These are phyloP conservation scores for Acacia melanoxylon DNA, from an alignment of 306 rosid species.

Conservation along the genomic window DNA sequence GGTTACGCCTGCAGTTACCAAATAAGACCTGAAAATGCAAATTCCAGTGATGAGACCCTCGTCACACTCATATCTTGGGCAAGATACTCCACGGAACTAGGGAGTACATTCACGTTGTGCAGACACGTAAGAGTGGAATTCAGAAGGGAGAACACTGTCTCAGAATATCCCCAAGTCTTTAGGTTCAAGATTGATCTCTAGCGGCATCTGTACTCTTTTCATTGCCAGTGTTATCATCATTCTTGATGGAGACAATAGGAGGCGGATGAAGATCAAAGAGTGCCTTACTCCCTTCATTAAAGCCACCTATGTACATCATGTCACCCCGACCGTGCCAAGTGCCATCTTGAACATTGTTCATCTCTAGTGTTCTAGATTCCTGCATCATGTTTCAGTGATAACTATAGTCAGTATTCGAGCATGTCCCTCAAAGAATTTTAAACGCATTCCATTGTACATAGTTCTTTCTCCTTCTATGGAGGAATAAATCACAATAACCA, in stretches of 20 bases:
- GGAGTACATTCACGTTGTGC: constrained; percentile 1
- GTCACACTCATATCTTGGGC: constrained; percentile 6
- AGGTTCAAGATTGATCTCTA: constrained; percentile 32
- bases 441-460: background rate
- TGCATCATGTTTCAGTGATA: constrained; percentile 36
- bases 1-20: background rate
- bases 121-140: constrained; percentile 16
- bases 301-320: constrained; percentile 69
- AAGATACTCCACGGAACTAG: constrained; percentile 14
- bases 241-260: constrained; percentile 45
- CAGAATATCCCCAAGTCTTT: constrained; percentile 20
- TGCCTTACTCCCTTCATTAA: constrained; percentile 59
- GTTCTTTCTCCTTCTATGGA: background rate
- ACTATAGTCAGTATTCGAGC: background rate
- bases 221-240: constrained; percentile 31
- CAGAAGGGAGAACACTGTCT: constrained; percentile 15
- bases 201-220: constrained; percentile 33
- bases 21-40: constrained; percentile 7
- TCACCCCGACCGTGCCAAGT: constrained; percentile 98
- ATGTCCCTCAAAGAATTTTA: constrained; percentile 1
- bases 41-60: constrained; percentile 1
- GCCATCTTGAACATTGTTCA: constrained; percentile 95
- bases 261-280: constrained; percentile 65
- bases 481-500: background rate
- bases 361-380: constrained; percentile 96